Base-by-base conservation (phyloP, 306 rosid species). In the Trifolium dubium region DNA sequence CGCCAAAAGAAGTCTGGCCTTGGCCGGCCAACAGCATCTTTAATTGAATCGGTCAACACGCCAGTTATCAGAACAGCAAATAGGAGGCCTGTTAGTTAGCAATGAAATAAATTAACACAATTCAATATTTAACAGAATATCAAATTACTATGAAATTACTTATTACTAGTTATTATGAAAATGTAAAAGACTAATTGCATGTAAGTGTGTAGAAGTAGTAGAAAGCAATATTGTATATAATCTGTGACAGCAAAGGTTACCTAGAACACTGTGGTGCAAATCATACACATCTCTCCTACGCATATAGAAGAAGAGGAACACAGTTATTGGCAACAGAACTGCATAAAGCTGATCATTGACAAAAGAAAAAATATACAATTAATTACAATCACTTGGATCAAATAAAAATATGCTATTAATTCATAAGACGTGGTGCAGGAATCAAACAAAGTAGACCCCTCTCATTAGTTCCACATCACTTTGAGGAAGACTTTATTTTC, bases 1-100 rank as follows among this genome's bases (percentile, higher is more conserved):
- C 99, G 97, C 97, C 97, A 94, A 72, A 88, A 94, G 91, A 94
- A 94, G 76, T 94, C 91, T 2, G 99, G 99, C 11, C 99, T 89
- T 39, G 99, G 99, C 64, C 99, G 86, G 69, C 99, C 99, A 74
- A 92, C 97, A 5, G 78, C 99, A 63, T 81, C 55, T 83, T 94
- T 94, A 3, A 94, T 88, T 34, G 97, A 84, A 60, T 94, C 99
- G 0, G 99, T 94, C 68, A 92, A 12, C 35, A 94, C 93, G 5
- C 73, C 99, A 29, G 99, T 94, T 69, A 89, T 77, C 80, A 94
- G 71, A 68, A 82, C 87, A 15, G 99, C 86, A 81, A 87, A 92
- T 12, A 94, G 76, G 41, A 94, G 89, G 34, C 99, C 99, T 94
- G 79, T 72, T 70, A 37, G 14, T 30, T 17, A 59, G 4, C 41